Evolutionary conservation across 768 basidiomycete genomes (phyloP).

Genomic region (Lyophyllum atratum): DNA sequence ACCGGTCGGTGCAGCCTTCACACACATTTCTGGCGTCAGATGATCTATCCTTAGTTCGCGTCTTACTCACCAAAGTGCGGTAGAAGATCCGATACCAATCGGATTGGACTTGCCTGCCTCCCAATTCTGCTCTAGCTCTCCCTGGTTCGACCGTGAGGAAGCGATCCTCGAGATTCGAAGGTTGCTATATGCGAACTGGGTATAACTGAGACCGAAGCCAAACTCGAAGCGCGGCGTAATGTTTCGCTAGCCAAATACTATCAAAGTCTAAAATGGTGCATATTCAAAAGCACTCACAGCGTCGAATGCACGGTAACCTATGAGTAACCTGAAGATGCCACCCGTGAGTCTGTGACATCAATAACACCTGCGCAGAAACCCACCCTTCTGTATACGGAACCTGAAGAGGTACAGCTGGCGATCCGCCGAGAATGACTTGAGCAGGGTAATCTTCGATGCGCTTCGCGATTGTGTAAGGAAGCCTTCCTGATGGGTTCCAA

Average conservation of each 20-base stretch:
- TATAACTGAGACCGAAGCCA: constrained; percentile 88
- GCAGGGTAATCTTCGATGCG: constrained; percentile 57
- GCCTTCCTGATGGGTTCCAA: constrained; percentile 66
- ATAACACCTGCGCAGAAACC: constrained; percentile 7
- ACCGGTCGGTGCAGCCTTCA: constrained; percentile 68
- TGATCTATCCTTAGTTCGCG: constrained; percentile 3
- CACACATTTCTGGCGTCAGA: not conserved
- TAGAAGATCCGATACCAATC: constrained; percentile 55
- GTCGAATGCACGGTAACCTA: constrained; percentile 77
- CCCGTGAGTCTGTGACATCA: not conserved
- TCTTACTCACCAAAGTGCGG: constrained; percentile 53
- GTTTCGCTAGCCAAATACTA: constrained; percentile 43
- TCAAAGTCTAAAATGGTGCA: not conserved
- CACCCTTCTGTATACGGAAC: constrained; percentile 63
- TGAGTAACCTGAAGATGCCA: constrained; percentile 46
- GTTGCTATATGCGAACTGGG: constrained; percentile 71
- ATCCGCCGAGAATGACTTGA: constrained; percentile 41
- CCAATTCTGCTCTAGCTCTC: constrained; percentile 50
- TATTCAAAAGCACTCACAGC: constrained; percentile 42
- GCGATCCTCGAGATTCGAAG: constrained; percentile 49
- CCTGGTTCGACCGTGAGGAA: constrained; percentile 35
- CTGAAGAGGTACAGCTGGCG: constrained; percentile 38
- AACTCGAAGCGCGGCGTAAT: constrained; percentile 86
- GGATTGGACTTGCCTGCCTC: constrained; percentile 58
- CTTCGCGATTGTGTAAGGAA: constrained; percentile 80